Evolutionary conservation across 768 basidiomycete genomes (phyloP), one percentile per base, ranked within the genome.

Genomic region (Neoboletus subvelutipes): DNA sequence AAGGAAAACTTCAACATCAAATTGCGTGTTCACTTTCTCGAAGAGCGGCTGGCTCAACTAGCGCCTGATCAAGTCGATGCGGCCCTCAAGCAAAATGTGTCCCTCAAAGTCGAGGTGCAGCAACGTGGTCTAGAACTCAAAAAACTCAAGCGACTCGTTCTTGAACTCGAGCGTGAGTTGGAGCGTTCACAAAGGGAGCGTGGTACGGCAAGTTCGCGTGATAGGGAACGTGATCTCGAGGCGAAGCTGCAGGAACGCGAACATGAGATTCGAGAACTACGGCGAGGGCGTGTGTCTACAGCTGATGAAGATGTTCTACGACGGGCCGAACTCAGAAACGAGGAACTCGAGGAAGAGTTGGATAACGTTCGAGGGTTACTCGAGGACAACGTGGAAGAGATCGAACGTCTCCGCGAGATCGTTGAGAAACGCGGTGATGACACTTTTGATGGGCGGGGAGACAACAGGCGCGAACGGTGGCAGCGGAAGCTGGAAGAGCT

Each of bases 1-100:
- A 97, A 95, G 71, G 95, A 98, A 71, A 96, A 96, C 78, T 98
- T 98, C 72, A 89, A 88, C 67, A 87, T 99, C 69, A 97, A 98
- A 72, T 83, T 98, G 50, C 91, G 94, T 56, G 91, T 98, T 4
- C 94, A 97, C 68, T 96, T 97, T 70, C 83, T 97, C 42, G 92
- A 98, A 72, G 94, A 98, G 66, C 87, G 92, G 45, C 82, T 99
- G 17, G 88, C 89, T 2, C 86, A 92, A 64, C 84, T 94, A 47
- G 90, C 91, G 0, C 93, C 94, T 0, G 94, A 96, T 70, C 90
- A 97, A 67, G 90, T 95, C 70, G 90, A 97, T 66, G 88, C 90
- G 5, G 90, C 89, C 5, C 82, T 93, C 55, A 92, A 94, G 64
- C 92, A 96, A 73, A 96, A 96, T 65, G 91, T 94, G 67, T 88